A percentile compares a stretch with the other conserved stretches of the same genome.
Conservation (phyloP, 1,284 basidiomycete genomes). For the Mrakiaceae sp. region DNA sequence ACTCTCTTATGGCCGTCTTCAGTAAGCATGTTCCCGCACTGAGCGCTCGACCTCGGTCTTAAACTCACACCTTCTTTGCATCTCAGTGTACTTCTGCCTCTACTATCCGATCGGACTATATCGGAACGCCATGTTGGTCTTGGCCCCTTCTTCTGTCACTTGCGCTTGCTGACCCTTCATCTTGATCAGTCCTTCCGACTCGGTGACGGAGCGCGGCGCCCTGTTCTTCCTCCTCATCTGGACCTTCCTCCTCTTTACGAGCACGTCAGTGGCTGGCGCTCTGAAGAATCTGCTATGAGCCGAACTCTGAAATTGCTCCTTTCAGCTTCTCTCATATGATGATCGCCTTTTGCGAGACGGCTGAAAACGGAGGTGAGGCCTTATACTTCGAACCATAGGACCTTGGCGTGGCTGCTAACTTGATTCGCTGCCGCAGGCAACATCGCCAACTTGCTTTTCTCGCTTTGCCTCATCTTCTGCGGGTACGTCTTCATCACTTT, state of each 20-base stretch:
- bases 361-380: constrained; percentile 32
- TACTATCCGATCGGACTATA: constrained; percentile 37
- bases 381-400: neutral
- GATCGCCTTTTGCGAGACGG: constrained; percentile 31
- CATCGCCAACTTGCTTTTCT: constrained; percentile 36
- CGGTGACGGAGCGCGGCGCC: constrained; percentile 29
- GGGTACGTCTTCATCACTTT: constrained; percentile 26
- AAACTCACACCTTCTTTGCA: constrained; percentile 16
- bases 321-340: constrained; percentile 24
- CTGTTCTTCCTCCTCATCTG: constrained; percentile 32
- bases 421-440: constrained; percentile 19
- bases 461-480: constrained; percentile 37
- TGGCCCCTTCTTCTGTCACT: neutral
- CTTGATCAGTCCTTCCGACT: constrained; percentile 21
- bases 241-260: constrained; percentile 34
- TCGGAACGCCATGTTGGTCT: constrained; percentile 26
- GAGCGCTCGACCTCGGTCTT: neutral
- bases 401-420: too few relatives aligned
- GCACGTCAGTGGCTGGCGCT: constrained; percentile 11
- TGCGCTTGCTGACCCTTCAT: neutral
- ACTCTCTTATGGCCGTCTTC: constrained; percentile 21
- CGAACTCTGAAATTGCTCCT: neutral
- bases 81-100: constrained; percentile 35
- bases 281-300: neutral
- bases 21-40: neutral